Evolutionary conservation across 306 rosid species (phyloP).

Genomic region (Leucaena leucocephala): DNA sequence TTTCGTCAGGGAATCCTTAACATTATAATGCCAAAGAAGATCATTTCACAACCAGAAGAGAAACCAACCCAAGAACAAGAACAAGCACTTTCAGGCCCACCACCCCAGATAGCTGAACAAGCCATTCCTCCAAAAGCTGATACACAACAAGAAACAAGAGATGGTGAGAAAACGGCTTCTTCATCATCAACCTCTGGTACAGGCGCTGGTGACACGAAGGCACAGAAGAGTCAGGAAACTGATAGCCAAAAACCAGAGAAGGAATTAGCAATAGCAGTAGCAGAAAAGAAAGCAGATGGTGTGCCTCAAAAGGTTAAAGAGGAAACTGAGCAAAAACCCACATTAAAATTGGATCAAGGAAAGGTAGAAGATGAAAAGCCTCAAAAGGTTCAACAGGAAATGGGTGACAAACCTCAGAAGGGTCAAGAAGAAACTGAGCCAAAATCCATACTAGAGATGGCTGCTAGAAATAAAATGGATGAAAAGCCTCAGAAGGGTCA

Average conservation of each 20-base stretch:
- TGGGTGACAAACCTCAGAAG: constrained; percentile 21
- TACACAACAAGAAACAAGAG: constrained; percentile 31
- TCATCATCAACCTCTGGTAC: neutral
- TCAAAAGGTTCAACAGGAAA: constrained; percentile 31
- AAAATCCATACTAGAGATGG: neutral
- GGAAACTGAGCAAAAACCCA: constrained; percentile 33
- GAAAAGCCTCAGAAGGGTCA: constrained; percentile 12
- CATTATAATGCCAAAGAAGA: constrained; percentile 55
- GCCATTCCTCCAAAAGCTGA: constrained; percentile 31
- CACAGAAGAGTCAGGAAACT: neutral
- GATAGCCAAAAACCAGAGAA: constrained; percentile 4
- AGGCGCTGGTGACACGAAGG: neutral
- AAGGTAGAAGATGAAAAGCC: neutral
- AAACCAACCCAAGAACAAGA: constrained; percentile 27
- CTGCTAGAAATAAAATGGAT: neutral
- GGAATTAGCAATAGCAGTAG: neutral
- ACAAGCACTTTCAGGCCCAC: neutral
- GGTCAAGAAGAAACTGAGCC: neutral
- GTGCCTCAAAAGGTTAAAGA: constrained; percentile 19
- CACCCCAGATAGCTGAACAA: constrained; percentile 19
- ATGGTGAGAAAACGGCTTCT: constrained; percentile 38
- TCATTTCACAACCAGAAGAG: constrained; percentile 8
- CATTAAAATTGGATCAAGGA: neutral
- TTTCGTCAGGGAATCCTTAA: constrained; percentile 46
- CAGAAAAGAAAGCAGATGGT: neutral